These are phyloP conservation scores for Parafenestella ontariensis DNA, from an alignment of 2,329 filamentous ascomycete species.

Conservation along the genomic window DNA sequence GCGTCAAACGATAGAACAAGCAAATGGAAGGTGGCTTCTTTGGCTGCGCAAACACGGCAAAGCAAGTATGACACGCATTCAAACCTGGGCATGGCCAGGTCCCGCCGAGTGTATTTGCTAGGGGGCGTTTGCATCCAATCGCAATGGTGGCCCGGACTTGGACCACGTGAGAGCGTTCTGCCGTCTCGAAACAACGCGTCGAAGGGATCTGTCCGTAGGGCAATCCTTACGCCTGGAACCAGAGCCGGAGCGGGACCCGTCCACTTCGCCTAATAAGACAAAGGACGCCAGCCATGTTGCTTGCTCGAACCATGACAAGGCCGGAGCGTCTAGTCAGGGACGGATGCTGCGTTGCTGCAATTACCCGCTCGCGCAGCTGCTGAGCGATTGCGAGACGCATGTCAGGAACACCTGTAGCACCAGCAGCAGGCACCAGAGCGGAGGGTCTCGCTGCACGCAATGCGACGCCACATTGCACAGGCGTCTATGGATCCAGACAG, in stretches of 20 bases:
- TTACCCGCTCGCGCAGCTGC: slow-evolving; percentile 1
- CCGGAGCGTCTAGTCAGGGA: slow-evolving; percentile 1
- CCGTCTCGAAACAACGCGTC: slow-evolving; percentile 7
- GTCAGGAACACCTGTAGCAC: slow-evolving; percentile 5
- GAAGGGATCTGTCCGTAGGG: slow-evolving; percentile 13
- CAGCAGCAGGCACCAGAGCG: slow-evolving; percentile 11
- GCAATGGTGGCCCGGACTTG: no score
- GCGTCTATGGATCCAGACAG: slow-evolving; percentile 21
- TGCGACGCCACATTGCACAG: slow-evolving; percentile 30
- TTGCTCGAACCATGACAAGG: slow-evolving; percentile 5
- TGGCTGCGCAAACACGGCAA: neutral
- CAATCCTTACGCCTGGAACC: slow-evolving; percentile 15
- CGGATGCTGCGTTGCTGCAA: slow-evolving; percentile 4
- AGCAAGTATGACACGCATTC: neutral
- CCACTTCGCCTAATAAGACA: neutral
- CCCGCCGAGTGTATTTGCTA: neutral
- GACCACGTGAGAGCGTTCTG: slow-evolving; percentile 9
- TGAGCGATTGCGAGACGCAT: neutral
- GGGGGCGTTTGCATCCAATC: slow-evolving; percentile 1
- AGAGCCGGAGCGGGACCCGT: slow-evolving; percentile 26
- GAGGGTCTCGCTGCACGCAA: slow-evolving; percentile 29
- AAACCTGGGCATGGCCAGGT: neutral
- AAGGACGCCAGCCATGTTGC: neutral
- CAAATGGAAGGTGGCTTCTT: slow-evolving; percentile 7
- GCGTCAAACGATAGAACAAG: slow-evolving; percentile 12